Percentiles rank a stretch among this genome's conserved stretches.
Evolutionary conservation across 2,329 filamentous ascomycete species (phyloP).

Genomic region (Penicillium sp.): DNA sequence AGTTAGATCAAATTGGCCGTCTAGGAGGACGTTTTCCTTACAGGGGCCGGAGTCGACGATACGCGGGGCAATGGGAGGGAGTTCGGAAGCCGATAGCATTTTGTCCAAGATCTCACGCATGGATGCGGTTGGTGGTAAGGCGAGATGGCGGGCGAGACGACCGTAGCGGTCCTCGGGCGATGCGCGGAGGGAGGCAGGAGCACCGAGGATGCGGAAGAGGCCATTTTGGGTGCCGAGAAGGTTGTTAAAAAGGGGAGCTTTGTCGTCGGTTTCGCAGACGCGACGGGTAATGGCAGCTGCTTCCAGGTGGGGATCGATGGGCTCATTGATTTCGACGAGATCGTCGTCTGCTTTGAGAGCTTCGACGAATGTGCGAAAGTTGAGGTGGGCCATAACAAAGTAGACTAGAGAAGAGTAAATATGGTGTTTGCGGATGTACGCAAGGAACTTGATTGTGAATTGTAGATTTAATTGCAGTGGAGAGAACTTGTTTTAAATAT

Average conservation of each 20-base stretch:
- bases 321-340: conserved; percentile 49
- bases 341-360: conserved; percentile 49
- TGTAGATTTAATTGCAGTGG: not conserved
- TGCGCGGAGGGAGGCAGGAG: conserved; percentile 45
- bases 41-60: conserved; percentile 45
- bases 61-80: conserved; percentile 35
- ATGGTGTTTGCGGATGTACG: not conserved
- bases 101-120: conserved; percentile 49
- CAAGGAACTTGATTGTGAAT: not conserved
- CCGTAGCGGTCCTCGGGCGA: conserved; percentile 41
- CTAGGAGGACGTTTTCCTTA: conserved; percentile 48
- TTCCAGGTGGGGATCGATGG: conserved; percentile 52
- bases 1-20: conserved; percentile 49
- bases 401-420: not conserved
- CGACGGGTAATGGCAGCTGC: conserved; percentile 53
- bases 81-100: conserved; percentile 43
- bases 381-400: conserved; percentile 25
- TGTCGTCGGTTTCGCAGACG: conserved; percentile 51
- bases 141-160: conserved; percentile 49
- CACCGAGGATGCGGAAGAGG: conserved; percentile 55
- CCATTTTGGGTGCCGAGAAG: conserved; percentile 52
- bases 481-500: not conserved
- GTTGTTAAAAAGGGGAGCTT: conserved; percentile 59
- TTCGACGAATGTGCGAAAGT: conserved; percentile 54
- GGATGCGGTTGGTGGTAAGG: conserved; percentile 42